These are phyloP conservation scores for Lipomyces yamadae DNA, from an alignment of 805 yeast species.

Conservation along the genomic window DNA sequence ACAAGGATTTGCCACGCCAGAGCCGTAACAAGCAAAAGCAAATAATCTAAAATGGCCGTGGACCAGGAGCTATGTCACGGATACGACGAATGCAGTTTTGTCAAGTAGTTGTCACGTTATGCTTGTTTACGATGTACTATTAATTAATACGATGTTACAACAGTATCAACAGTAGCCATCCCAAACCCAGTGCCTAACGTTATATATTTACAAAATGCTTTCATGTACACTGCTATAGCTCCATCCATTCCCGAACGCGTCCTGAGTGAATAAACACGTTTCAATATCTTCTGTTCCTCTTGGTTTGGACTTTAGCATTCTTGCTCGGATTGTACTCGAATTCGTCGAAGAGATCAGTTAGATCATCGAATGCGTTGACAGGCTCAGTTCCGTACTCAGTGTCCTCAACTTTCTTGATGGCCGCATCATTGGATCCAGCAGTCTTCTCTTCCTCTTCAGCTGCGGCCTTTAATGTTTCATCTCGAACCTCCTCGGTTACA, in stretches of 20 bases:
- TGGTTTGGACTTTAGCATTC: conserved; percentile 21
- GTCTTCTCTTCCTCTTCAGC: background rate
- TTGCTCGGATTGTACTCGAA: conserved; percentile 23
- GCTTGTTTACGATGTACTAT: conserved; percentile 4
- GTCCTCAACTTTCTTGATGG: conserved; percentile 13
- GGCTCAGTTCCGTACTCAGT: conserved; percentile 2
- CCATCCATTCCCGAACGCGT: background rate
- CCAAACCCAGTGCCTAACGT: background rate
- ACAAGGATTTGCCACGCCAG: conserved; percentile 39
- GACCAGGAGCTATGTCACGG: background rate
- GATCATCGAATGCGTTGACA: conserved; percentile 10
- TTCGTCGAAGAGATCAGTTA: conserved; percentile 26
- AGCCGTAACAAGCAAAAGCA: conserved; percentile 21
- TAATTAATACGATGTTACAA: background rate
- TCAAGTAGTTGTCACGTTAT: background rate
- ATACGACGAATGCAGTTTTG: conserved; percentile 1
- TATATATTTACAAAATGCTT: background rate
- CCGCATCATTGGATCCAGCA: conserved; percentile 8
- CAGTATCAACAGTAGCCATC: background rate
- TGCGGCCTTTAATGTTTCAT: conserved; percentile 9
- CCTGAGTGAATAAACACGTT: background rate
- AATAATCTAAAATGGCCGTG: background rate
- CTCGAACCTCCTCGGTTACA: conserved; percentile 6
- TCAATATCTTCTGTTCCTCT: conserved; percentile 18
- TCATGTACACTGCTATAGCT: background rate